phyloP scores from a whole-genome alignment of 169 alveolate genomes.

The Cyclospora cayetanensis region DNA sequence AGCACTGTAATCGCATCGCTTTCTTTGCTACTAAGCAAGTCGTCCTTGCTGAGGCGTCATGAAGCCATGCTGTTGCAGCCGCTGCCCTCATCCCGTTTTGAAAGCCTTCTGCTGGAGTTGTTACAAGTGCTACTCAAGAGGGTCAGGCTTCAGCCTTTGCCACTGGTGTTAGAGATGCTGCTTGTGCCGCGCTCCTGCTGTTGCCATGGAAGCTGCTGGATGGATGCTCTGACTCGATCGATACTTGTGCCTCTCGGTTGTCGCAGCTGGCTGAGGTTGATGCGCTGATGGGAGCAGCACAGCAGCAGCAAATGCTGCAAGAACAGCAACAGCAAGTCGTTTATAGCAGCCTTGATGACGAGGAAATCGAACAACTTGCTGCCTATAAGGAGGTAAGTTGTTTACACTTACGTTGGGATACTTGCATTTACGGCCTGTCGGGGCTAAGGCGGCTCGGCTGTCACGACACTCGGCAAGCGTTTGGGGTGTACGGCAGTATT shows the following conservation, averaged over 20 bases:
- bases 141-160: neutral
- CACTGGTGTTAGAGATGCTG: neutral
- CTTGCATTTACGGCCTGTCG: no score
- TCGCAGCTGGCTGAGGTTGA: constrained; percentile 60
- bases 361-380: constrained; percentile 17
- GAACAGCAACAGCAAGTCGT: constrained; percentile 39
- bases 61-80: neutral
- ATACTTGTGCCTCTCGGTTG: neutral
- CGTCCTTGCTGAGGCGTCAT: constrained; percentile 22
- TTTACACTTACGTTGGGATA: no score
- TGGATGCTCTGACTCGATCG: neutral
- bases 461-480: no score
- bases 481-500: no score
- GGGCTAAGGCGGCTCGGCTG: no score
- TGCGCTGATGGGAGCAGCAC: constrained; percentile 30
- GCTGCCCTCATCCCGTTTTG: constrained; percentile 10
- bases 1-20: constrained; percentile 24
- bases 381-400: constrained; percentile 51
- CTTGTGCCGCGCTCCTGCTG: neutral
- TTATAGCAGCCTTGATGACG: constrained; percentile 55
- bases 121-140: constrained; percentile 56
- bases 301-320: constrained; percentile 41
- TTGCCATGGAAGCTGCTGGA: neutral
- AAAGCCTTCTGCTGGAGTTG: constrained; percentile 21
- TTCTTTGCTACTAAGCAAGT: neutral